These are phyloP conservation scores for Ganoderma leucocontextum DNA, from an alignment of 1,284 basidiomycete genomes.

Conservation along the genomic window DNA sequence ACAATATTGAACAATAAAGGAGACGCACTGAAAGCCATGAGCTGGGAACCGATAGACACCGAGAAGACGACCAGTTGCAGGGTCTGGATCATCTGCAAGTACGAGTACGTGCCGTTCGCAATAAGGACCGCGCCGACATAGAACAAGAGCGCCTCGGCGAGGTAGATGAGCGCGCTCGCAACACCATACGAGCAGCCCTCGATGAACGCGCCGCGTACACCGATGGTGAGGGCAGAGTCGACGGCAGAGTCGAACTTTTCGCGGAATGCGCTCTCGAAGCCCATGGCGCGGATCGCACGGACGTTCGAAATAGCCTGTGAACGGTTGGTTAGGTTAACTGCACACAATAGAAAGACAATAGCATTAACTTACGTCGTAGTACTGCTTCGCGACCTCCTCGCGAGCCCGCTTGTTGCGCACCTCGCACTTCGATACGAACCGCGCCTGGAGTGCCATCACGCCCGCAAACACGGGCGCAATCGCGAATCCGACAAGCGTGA, in stretches of 20 bases:
- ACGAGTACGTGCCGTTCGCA: conserved; percentile 82
- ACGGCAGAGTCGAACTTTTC: conserved; percentile 73
- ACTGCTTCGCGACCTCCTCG: conserved; percentile 86
- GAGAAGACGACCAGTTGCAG: conserved; percentile 94
- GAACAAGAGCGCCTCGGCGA: conserved; percentile 90
- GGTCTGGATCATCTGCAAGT: conserved; percentile 88
- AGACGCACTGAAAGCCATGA: conserved; percentile 87
- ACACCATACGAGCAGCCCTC: conserved; percentile 88
- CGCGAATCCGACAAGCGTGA: conserved; percentile 91
- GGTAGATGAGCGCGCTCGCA: conserved; percentile 84
- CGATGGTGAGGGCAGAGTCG: conserved; percentile 69
- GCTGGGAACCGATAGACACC: conserved; percentile 89
- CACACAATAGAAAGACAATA: conserved; percentile 12
- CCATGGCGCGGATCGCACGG: conserved; percentile 89
- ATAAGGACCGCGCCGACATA: conserved; percentile 90
- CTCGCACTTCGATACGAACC: conserved; percentile 78
- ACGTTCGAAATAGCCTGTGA: conserved; percentile 83
- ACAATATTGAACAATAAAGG: conserved; percentile 13
- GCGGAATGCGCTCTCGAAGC: conserved; percentile 82
- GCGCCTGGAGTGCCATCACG: conserved; percentile 78
- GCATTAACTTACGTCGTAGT: conserved; percentile 76
- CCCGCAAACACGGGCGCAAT: conserved; percentile 87
- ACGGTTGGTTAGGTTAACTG: conserved; percentile 23
- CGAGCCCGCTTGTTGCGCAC: conserved; percentile 82
- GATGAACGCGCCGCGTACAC: conserved; percentile 81